Evolutionary conservation across 2,329 filamentous ascomycete genomes (phyloP).

Genomic region (Tolypocladium amazonense): DNA sequence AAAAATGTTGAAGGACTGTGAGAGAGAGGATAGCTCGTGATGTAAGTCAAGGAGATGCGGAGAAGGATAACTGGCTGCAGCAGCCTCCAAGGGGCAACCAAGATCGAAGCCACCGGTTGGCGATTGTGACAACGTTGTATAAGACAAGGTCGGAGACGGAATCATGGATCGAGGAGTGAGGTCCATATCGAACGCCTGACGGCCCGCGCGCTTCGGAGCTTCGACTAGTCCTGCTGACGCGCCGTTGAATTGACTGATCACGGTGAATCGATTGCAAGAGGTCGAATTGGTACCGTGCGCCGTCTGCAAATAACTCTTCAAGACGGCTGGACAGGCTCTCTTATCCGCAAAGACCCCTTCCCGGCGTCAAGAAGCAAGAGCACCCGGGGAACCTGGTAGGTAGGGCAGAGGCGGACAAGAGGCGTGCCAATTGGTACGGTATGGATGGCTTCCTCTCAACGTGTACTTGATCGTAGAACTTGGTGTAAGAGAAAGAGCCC

Average conservation of each 20-base stretch:
- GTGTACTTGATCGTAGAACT: neutral
- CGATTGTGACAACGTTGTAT: neutral
- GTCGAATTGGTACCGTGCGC: neutral
- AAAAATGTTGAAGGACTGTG: neutral
- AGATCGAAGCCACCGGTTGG: neutral
- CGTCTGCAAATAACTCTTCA: neutral
- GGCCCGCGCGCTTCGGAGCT: neutral
- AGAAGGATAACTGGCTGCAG: neutral
- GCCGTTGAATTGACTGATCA: neutral
- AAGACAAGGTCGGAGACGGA: slow-evolving; percentile 20
- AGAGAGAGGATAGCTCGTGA: neutral
- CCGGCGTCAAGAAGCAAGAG: neutral
- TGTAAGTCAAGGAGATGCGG: neutral
- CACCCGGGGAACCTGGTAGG: neutral
- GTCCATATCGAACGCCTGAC: slow-evolving; percentile 28
- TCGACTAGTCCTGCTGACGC: neutral
- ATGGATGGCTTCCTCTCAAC: neutral
- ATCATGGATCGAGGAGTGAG: slow-evolving; percentile 37
- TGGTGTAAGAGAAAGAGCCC: neutral
- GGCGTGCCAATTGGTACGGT: neutral
- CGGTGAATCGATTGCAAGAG: neutral
- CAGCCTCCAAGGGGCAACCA: neutral
- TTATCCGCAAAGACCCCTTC: neutral
- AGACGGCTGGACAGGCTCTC: neutral
- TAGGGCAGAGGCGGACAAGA: neutral